Evolutionary conservation across 192 early-diverging fungal species (phyloP).

Genomic region (Rhizoclosmatium sp.): DNA sequence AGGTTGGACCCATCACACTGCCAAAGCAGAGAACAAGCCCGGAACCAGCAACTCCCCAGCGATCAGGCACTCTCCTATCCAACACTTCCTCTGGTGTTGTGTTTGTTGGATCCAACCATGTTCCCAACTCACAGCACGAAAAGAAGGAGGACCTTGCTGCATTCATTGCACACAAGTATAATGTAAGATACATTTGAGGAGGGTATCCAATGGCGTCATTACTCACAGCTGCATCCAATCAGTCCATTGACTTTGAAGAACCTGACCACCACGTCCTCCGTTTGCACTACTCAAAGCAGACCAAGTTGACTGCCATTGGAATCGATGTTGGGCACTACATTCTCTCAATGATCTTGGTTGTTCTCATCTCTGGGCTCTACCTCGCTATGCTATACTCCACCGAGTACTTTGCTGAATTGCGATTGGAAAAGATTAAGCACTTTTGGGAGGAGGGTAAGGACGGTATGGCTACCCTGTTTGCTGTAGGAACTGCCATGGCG

Average conservation of each 20-base stretch:
- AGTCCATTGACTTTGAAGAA: slow-evolving; percentile 55
- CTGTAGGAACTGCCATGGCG: slow-evolving; percentile 40
- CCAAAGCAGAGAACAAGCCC: no score
- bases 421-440: slow-evolving; percentile 32
- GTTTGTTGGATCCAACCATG: not conserved
- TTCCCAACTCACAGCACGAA: not conserved
- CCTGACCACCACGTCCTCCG: slow-evolving; percentile 47
- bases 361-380: slow-evolving; percentile 34
- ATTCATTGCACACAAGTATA: not conserved
- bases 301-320: not conserved
- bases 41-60: no score
- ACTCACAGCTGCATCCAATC: not conserved
- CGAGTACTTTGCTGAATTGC: slow-evolving; percentile 40
- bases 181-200: no score
- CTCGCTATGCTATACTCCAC: slow-evolving; percentile 38
- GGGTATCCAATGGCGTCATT: no score
- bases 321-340: slow-evolving; percentile 36
- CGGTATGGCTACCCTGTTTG: slow-evolving; percentile 36
- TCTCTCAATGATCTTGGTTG: slow-evolving; percentile 33
- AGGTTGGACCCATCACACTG: no score
- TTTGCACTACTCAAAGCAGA: slow-evolving; percentile 36
- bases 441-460: slow-evolving; percentile 20
- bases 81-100: not conserved
- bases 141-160: not conserved
- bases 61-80: no score